Evolutionary conservation across 208 protist genomes (phyloP).

Genomic region (Trypanosoma scelopori): DNA sequence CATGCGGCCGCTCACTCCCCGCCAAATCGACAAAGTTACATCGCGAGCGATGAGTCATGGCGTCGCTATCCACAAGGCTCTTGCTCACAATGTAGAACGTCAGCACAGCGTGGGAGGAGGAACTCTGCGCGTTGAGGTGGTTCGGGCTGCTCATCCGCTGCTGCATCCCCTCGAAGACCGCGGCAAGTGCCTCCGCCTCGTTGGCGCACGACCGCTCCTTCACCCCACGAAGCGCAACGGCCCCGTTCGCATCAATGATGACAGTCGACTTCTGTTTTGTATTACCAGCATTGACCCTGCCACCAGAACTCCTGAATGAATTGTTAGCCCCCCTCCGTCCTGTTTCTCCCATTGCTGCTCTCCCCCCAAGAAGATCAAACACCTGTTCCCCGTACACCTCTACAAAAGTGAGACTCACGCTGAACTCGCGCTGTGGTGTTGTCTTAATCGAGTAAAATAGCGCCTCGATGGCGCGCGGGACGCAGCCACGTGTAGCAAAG

Average conservation of each 20-base stretch:
- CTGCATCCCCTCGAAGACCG: conserved; percentile 76
- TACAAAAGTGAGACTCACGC: conserved; percentile 58
- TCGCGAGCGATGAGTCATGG: conserved; percentile 45
- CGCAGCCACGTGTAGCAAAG: conserved; percentile 57
- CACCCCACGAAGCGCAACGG: conserved; percentile 38
- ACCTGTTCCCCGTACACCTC: conserved; percentile 80
- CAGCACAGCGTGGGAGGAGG: conserved; percentile 82
- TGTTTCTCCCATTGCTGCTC: neutral
- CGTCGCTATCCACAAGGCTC: conserved; percentile 75
- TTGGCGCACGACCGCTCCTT: conserved; percentile 34
- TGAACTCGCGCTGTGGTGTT: conserved; percentile 43
- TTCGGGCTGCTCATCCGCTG: conserved; percentile 54
- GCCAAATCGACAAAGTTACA: conserved; percentile 93
- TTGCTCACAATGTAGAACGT: conserved; percentile 73
- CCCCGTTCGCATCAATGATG: conserved; percentile 33
- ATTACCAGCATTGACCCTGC: neutral
- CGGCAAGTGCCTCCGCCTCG: conserved; percentile 80
- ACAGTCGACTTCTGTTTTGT: conserved; percentile 26
- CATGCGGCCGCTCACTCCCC: conserved; percentile 68
- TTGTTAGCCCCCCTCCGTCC: neutral
- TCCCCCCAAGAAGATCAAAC: conserved; percentile 52
- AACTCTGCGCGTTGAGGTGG: conserved; percentile 38
- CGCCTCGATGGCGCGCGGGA: conserved; percentile 59
- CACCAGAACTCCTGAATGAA: neutral
- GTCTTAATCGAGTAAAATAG: conserved; percentile 57